A percentile compares a stretch with the other conserved stretches of the same genome.
These are phyloP conservation scores for Breviolum minutum DNA, from an alignment of 73 alveolate genomes.

Conservation along the genomic window DNA sequence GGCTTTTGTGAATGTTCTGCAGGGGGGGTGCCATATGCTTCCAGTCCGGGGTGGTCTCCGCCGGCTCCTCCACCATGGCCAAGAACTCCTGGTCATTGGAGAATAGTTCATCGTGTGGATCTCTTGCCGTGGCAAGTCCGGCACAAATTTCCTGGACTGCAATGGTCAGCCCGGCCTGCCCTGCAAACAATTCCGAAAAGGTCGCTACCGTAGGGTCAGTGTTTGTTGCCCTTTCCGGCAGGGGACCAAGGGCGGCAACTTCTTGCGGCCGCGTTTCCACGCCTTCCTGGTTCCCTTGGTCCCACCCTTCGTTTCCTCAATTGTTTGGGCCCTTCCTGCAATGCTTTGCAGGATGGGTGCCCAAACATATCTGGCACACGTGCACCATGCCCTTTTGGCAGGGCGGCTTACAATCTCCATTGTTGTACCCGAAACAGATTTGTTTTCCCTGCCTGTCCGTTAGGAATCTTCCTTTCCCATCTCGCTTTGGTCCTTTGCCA, in stretches of 20 bases:
- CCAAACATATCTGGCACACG: conserved; percentile 14
- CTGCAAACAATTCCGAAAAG: background rate
- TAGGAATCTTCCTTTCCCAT: background rate
- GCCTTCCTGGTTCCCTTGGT: no score
- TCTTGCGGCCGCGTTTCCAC: no score
- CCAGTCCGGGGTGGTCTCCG: background rate
- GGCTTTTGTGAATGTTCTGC: background rate
- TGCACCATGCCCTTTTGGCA: background rate
- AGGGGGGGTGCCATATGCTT: background rate
- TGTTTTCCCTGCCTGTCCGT: background rate
- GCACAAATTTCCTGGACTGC: background rate
- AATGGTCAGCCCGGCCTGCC: background rate
- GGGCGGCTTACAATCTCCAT: background rate
- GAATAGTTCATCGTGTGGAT: background rate
- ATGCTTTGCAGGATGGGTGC: background rate
- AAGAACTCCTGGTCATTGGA: background rate
- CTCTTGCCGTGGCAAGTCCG: background rate
- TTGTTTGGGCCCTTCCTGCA: background rate
- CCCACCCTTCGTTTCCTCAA: no score
- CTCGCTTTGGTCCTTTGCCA: background rate
- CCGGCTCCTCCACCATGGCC: background rate
- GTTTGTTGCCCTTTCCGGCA: background rate
- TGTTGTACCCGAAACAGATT: background rate
- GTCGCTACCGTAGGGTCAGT: no score
- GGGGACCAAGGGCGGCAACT: background rate